phyloP scores from a whole-genome alignment of 805 yeast genomes.

The Spathaspora hagerdaliae region DNA sequence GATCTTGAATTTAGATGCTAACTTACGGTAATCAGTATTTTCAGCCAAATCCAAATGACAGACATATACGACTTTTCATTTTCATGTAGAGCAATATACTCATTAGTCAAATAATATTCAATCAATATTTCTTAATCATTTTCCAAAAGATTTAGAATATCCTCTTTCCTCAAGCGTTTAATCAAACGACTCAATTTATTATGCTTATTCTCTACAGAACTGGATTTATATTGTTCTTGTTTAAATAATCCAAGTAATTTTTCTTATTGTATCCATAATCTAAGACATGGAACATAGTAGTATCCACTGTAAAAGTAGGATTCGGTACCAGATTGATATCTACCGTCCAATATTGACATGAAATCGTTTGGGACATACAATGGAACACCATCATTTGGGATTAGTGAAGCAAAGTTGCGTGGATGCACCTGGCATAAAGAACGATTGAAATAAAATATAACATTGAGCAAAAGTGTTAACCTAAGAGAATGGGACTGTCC shows the following conservation, averaged over 20 bases:
- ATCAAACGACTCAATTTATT: conserved; percentile 15
- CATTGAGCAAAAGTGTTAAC: no score
- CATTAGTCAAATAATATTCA: conserved; percentile 22
- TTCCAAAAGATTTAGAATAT: conserved; percentile 14
- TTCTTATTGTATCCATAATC: conserved; percentile 15
- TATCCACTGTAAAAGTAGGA: conserved; percentile 13
- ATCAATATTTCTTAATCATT: conserved; percentile 16
- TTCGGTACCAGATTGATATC: conserved; percentile 17
- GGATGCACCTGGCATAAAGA: no score
- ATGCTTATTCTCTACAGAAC: conserved; percentile 5
- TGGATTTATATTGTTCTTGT: conserved; percentile 5
- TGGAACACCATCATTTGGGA: conserved; percentile 32
- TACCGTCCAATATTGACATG: conserved; percentile 18
- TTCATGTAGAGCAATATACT: conserved; percentile 18
- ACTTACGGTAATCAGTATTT: conserved; percentile 14
- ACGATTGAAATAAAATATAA: no score
- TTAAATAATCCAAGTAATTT: background rate
- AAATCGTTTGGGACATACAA: conserved; percentile 23
- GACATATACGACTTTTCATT: conserved; percentile 13
- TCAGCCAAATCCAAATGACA: conserved; percentile 13
- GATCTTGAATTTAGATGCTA: conserved; percentile 18
- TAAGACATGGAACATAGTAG: conserved; percentile 18
- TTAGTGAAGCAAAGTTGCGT: no score
- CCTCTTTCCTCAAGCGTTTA: conserved; percentile 11
- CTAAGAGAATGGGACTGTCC: no score